Conservation (phyloP, 2,329 filamentous ascomycete genomes). For the Neophaeococcomyces mojaviensis region DNA sequence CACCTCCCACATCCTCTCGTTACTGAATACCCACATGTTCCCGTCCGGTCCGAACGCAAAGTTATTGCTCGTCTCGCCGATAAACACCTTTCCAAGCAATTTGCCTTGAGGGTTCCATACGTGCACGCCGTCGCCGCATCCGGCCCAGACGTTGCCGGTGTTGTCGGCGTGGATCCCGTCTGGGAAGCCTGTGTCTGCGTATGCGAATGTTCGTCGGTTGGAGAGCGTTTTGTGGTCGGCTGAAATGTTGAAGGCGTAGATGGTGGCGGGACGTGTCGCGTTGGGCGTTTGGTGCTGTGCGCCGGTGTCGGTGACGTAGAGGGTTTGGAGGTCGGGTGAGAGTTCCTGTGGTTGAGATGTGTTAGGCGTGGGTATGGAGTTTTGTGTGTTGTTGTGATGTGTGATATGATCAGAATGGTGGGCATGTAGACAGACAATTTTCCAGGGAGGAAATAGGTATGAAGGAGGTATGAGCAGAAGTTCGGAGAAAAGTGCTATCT, state of each 20-base stretch:
- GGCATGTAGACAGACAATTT: too few relatives aligned
- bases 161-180: constrained; percentile 44
- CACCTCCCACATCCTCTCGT: constrained; percentile 6
- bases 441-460: too few relatives aligned
- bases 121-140: constrained; percentile 48
- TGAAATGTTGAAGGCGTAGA: constrained; percentile 17
- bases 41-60: constrained; percentile 14
- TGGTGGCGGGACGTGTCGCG: constrained; percentile 11
- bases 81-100: constrained; percentile 51
- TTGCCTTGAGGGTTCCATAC: constrained; percentile 46
- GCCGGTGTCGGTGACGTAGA: constrained; percentile 8
- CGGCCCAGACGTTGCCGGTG: constrained; percentile 49
- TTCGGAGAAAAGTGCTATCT: too few relatives aligned
- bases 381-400: too few relatives aligned
- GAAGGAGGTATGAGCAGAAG: too few relatives aligned
- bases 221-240: constrained; percentile 14
- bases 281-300: constrained; percentile 24
- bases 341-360: constrained; percentile 20
- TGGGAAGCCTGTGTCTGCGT: constrained; percentile 41
- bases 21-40: constrained; percentile 7
- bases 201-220: constrained; percentile 48
- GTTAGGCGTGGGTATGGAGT: background rate
- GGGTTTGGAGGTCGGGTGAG: constrained; percentile 8
- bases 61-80: constrained; percentile 24
- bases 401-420: too few relatives aligned